Conservation (phyloP, 768 basidiomycete genomes). For the Boletus rubescentipes region DNA sequence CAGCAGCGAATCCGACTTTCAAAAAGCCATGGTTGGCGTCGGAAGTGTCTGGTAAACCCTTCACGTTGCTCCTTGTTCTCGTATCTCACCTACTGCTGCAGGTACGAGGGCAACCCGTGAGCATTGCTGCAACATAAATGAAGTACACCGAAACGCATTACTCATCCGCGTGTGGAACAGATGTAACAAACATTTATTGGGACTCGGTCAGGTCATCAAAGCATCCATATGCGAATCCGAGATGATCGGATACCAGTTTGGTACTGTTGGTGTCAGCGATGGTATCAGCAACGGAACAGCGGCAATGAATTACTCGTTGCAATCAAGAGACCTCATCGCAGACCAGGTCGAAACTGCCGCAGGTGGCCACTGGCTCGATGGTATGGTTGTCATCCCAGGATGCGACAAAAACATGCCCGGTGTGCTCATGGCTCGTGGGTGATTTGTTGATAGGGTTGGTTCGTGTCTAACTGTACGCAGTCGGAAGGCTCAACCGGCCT, state of each 20-base stretch:
- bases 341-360: conserved; percentile 96
- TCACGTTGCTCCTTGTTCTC: conserved; percentile 1
- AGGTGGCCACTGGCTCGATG: conserved; percentile 97
- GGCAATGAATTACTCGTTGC: conserved; percentile 95
- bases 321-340: conserved; percentile 96
- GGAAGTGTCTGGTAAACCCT: conserved; percentile 87
- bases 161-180: conserved; percentile 41
- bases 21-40: conserved; percentile 97
- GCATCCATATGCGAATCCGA: conserved; percentile 66
- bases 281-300: conserved; percentile 97
- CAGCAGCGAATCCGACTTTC: conserved; percentile 74
- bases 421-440: conserved; percentile 92
- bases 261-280: conserved; percentile 96
- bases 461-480: conserved; percentile 38
- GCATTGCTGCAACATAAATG: conserved; percentile 29
- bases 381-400: conserved; percentile 95
- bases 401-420: conserved; percentile 99
- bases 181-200: conserved; percentile 93
- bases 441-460: not conserved
- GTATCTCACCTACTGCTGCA: conserved; percentile 33
- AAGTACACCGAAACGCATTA: not conserved
- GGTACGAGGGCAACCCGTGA: conserved; percentile 99
- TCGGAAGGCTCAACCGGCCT: conserved; percentile 93
- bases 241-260: conserved; percentile 95
- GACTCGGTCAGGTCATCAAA: conserved; percentile 85